Evolutionary conservation across 2,329 filamentous ascomycete species (phyloP), one percentile per base, ranked within the genome.

Genomic region (Ophiostoma ips): DNA sequence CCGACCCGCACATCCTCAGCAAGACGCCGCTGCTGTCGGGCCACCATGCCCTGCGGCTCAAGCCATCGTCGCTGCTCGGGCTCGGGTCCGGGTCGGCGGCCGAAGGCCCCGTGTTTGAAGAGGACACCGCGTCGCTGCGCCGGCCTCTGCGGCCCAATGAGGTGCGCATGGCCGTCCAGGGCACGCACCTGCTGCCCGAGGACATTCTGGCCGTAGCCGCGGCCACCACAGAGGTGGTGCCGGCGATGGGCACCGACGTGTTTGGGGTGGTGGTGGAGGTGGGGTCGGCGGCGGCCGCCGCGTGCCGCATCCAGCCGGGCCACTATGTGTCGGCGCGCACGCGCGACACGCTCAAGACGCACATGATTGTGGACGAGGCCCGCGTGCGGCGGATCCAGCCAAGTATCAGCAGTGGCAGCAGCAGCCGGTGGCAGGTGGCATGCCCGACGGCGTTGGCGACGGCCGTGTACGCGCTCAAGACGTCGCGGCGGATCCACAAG

Each of bases 301-400:
- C 67, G 4, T 55, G 44, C 5, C 48, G 58, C 3, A 49, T 53
- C 2, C n/a, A 43, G n/a, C 48, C 59, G 3, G 68, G 68, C 3
- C 66, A 72, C 35, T 57, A 59, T 2, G 74, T 78, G 5, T 59
- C 64, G 3, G 68, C 68, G 6, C 54, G 71, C 30, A 56, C 64
- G 11, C 55, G 58, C 5, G 66, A 65, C 12, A 61, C 68, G 0
- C 55, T 73, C 38, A 59, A 59, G 31, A 68, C 60, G 36, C 59
- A 59, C 4, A 51, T 64, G 28, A 60, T 60, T 9, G 58, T 68
- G 30, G 59, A 69, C 37, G 52, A 57, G 2, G 57, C 59, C 1
- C 66, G 75, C 13, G 66, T 70, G 5, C 54, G 52, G 7, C 41
- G 9, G 24, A 5, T 19, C n/a, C n/a, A n/a, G n/a, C n/a, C n/a